Percentiles rank a stretch among this genome's conserved stretches.
Evolutionary conservation across 2,329 filamentous ascomycete species (phyloP).

Genomic region (Cryphonectria parasitica): DNA sequence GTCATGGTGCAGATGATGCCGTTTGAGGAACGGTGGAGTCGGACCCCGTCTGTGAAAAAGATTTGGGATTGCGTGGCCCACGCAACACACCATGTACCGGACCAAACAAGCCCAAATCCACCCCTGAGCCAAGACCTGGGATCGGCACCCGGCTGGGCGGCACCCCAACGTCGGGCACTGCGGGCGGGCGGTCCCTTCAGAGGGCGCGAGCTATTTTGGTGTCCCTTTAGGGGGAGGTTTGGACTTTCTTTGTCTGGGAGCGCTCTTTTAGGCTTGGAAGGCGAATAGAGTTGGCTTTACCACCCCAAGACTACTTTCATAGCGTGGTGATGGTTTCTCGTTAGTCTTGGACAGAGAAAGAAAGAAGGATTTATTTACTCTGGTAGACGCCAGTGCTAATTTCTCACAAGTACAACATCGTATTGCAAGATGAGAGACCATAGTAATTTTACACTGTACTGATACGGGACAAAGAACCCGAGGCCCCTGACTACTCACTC

Average conservation of each 20-base stretch:
- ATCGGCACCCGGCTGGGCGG: too few relatives aligned
- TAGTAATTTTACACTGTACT: neutral
- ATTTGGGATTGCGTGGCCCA: conserved; percentile 8
- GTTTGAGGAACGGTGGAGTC: conserved; percentile 4
- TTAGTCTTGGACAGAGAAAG: too few relatives aligned
- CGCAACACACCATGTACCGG: neutral
- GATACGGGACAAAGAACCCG: neutral
- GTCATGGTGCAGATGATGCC: too few relatives aligned
- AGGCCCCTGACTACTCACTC: neutral
- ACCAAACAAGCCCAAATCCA: too few relatives aligned
- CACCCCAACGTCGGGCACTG: too few relatives aligned
- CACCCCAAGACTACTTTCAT: too few relatives aligned
- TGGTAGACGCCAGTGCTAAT: neutral
- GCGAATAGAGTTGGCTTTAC: too few relatives aligned
- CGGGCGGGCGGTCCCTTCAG: too few relatives aligned
- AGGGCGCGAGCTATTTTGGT: neutral
- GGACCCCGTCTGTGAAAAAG: neutral
- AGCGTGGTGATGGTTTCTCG: too few relatives aligned
- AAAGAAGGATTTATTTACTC: neutral
- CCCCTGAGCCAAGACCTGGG: neutral
- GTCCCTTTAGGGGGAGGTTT: too few relatives aligned
- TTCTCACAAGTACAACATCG: neutral
- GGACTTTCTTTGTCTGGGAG: too few relatives aligned
- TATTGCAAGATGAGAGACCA: conserved; percentile 1
- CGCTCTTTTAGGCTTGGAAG: too few relatives aligned